These are phyloP conservation scores for Pyricularia sp. DNA, from an alignment of 2,329 filamentous ascomycete species.

Conservation along the genomic window DNA sequence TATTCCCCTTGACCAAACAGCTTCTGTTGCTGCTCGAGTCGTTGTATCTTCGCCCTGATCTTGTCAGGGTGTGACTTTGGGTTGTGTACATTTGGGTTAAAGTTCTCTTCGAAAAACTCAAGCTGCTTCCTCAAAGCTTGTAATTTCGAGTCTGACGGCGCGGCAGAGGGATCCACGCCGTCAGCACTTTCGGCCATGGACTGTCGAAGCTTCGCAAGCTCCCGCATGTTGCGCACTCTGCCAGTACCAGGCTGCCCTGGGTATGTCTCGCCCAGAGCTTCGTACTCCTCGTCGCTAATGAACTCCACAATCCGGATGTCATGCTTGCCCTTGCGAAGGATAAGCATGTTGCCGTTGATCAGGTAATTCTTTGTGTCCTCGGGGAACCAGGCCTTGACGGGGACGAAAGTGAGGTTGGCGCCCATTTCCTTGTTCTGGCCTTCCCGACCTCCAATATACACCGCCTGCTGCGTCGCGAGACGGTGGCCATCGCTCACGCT, in stretches of 20 bases:
- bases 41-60: slow-evolving; percentile 12
- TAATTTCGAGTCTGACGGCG: slow-evolving; percentile 14
- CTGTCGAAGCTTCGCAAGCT: slow-evolving; percentile 19
- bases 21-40: slow-evolving; percentile 4
- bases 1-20: not conserved
- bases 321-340: slow-evolving; percentile 51
- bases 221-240: slow-evolving; percentile 30
- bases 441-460: slow-evolving; percentile 40
- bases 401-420: slow-evolving; percentile 41
- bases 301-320: slow-evolving; percentile 49
- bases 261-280: slow-evolving; percentile 33
- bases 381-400: slow-evolving; percentile 45
- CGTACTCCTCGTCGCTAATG: slow-evolving; percentile 42
- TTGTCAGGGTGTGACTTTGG: not conserved
- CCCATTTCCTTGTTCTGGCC: slow-evolving; percentile 16
- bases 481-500: slow-evolving; percentile 47
- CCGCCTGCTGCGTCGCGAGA: slow-evolving; percentile 38
- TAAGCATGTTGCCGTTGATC: slow-evolving; percentile 43
- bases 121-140: slow-evolving; percentile 15
- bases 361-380: slow-evolving; percentile 46
- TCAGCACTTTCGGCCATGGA: slow-evolving; percentile 5
- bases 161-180: not conserved
- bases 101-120: slow-evolving; percentile 14
- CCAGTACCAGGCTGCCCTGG: slow-evolving; percentile 40
- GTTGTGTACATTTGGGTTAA: slow-evolving; percentile 4